Base-by-base conservation (phyloP, 139 green algal genomes). In the Spirogloea muscicola region DNA sequence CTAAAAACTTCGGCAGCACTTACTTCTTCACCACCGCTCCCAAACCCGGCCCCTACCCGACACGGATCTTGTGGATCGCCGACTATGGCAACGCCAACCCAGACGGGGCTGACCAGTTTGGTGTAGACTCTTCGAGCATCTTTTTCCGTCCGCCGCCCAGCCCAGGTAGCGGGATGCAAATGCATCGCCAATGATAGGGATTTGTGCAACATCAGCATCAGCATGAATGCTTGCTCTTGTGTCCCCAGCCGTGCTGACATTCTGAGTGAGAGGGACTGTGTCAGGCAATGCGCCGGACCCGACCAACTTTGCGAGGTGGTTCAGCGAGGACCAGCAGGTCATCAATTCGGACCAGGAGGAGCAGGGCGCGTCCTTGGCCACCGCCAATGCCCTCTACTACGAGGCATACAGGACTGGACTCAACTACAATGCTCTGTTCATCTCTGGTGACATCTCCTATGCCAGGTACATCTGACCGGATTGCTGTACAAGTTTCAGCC, bases 51-150 rank as follows among this genome's bases (percentile, higher is more conserved):
- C n/a, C n/a, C n/a, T n/a, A n/a, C n/a, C n/a, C n/a, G n/a, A n/a
- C n/a, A n/a, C 1, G 78, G 90, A 55, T 55, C 21, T 55, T 55
- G 46, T 55, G 46, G 46, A 55, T 55, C 46, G 46, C 46, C 46
- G 46, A 55, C 46, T 55, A 55, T 21, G 46, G 46, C 21, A 55
- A 55, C 21, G 46, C 21, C 21, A 55, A 55, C 46, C 46, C 46
- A 31, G 46, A 55, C 46, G 21, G 21, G 46, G 21, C 21, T 21
- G 46, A 55, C 46, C 46, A 55, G 21, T 21, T 21, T 21, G 46
- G 46, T 31, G 46, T 31, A 21, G 46, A 21, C 21, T 55, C 46
- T 21, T 21, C 46, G 21, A 31, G 21, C 21, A 21, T 55, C 46
- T 21, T 55, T 31, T 55, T 31, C 46, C 21, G 46, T 31, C 21